Evolutionary conservation across 306 rosid genomes (phyloP).

Genomic region (Dalbergia cultrata): DNA sequence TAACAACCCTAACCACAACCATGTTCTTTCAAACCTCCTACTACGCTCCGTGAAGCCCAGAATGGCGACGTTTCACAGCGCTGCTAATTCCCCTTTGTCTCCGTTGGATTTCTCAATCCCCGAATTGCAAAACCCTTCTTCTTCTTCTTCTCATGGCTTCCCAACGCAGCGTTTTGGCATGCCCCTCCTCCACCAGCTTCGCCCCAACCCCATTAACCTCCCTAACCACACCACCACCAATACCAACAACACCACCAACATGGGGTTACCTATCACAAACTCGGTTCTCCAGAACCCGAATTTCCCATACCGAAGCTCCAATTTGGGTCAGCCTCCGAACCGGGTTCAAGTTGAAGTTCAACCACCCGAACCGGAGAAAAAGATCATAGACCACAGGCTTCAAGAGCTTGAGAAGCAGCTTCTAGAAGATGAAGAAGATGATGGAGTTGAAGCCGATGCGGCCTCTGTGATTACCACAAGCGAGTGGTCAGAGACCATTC

Average conservation of each 20-base stretch:
- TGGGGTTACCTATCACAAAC: slow-evolving; percentile 29
- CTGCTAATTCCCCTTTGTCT: slow-evolving; percentile 53
- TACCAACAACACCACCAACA: not conserved
- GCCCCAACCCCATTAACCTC: slow-evolving; percentile 55
- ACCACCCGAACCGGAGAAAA: slow-evolving; percentile 60
- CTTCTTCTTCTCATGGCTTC: slow-evolving; percentile 2
- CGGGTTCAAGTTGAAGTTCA: slow-evolving; percentile 27
- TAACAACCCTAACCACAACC: slow-evolving; percentile 34
- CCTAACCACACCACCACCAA: not conserved
- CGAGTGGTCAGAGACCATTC: slow-evolving; percentile 86
- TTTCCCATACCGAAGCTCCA: slow-evolving; percentile 6
- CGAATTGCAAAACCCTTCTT: slow-evolving; percentile 31
- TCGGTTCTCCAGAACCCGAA: not conserved
- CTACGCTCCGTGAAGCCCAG: slow-evolving; percentile 79
- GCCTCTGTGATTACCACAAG: slow-evolving; percentile 70
- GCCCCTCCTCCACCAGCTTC: slow-evolving; percentile 65
- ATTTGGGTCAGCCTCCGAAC: slow-evolving; percentile 46
- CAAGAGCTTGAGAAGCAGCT: slow-evolving; percentile 88
- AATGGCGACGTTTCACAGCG: slow-evolving; percentile 51
- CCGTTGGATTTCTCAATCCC: slow-evolving; percentile 65
- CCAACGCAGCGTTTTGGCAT: slow-evolving; percentile 55
- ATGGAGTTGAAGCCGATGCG: slow-evolving; percentile 63
- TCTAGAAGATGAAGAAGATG: slow-evolving; percentile 80
- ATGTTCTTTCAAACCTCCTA: slow-evolving; percentile 48
- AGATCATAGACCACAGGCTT: slow-evolving; percentile 63